These are phyloP conservation scores for Thamnidium elegans DNA, from an alignment of 192 early-diverging fungal species.

Conservation along the genomic window DNA sequence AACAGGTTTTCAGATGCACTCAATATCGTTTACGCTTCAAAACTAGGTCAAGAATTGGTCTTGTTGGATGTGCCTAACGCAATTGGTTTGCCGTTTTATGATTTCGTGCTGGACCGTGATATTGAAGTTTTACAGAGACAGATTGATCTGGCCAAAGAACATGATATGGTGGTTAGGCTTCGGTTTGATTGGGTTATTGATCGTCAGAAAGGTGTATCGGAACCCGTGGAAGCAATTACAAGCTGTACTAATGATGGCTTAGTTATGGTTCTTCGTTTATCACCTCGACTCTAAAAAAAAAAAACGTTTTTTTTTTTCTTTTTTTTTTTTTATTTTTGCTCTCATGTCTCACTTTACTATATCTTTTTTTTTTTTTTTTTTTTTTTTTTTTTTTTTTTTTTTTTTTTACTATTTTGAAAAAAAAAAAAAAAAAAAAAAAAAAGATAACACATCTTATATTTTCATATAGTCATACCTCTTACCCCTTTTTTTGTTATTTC, in stretches of 20 bases:
- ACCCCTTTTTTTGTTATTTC: not conserved
- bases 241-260: constrained; percentile 19
- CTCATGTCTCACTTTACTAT: no score
- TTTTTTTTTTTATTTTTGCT: not conserved
- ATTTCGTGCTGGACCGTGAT: constrained; percentile 11
- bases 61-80: not conserved
- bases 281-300: not conserved
- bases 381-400: not conserved
- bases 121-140: not conserved
- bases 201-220: not conserved
- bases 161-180: constrained; percentile 10
- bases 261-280: constrained; percentile 22
- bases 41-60: not conserved
- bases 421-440: no score
- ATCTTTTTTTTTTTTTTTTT: not conserved
- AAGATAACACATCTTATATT: not conserved
- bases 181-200: constrained; percentile 28
- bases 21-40: constrained; percentile 4
- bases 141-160: constrained; percentile 9
- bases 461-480: not conserved
- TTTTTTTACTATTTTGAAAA: no score
- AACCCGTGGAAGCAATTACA: constrained; percentile 19
- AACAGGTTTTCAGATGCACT: constrained; percentile 18
- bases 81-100: constrained; percentile 10
- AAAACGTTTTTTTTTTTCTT: not conserved